Percentiles rank a stretch among this genome's conserved stretches.
Conservation (phyloP, 164 flowering plant species). For the Hamamelis virginiana region DNA sequence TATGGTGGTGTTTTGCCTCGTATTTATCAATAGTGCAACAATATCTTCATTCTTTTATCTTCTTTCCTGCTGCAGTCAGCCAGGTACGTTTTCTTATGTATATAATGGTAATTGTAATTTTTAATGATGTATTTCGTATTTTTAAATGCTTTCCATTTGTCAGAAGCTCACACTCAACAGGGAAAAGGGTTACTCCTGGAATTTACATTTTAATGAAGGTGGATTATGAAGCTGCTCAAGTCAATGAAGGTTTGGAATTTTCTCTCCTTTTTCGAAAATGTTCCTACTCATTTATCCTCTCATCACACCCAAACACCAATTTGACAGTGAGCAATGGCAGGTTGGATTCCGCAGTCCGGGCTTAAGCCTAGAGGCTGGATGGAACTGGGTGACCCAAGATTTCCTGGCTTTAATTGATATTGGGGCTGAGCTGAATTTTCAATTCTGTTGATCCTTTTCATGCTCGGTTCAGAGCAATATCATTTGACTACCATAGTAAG, state of each 20-base stretch:
- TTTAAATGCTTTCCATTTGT: not conserved
- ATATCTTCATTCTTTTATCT: not conserved
- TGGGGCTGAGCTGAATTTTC: not conserved
- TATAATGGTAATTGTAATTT: not conserved
- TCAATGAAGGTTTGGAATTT: not conserved
- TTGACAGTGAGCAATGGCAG: not conserved
- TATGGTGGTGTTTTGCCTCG: not conserved
- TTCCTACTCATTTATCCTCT: not conserved
- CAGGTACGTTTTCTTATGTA: not conserved
- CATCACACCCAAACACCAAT: not conserved
- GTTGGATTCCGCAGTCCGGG: not conserved
- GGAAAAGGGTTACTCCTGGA: not conserved
- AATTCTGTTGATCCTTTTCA: too few species aligned
- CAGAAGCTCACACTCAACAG: not conserved
- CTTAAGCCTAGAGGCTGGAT: not conserved
- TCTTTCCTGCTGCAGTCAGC: not conserved
- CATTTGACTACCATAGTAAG: too few species aligned
- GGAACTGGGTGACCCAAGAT: not conserved
- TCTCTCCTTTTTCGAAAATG: not conserved
- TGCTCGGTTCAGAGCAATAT: too few species aligned
- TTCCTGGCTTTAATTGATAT: not conserved
- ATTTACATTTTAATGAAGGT: not conserved
- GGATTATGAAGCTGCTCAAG: not conserved
- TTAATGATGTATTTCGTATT: not conserved
- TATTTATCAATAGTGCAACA: not conserved